Conservation (phyloP, 2,329 filamentous ascomycete species). For the Colletotrichum spaethianum region DNA sequence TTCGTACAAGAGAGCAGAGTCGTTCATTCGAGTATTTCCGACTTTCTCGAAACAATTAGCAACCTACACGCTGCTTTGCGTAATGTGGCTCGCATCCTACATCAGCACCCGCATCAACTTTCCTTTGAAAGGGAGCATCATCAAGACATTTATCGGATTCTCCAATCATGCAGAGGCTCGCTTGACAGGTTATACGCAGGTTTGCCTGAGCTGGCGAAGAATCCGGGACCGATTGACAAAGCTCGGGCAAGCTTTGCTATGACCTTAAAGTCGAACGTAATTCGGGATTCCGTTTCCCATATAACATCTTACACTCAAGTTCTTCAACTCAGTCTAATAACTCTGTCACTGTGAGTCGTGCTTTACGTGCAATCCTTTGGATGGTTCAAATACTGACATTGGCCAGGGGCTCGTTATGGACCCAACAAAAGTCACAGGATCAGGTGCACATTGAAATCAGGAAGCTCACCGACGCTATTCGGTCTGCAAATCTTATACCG, state of each 20-base stretch:
- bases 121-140: slow-evolving; percentile 47
- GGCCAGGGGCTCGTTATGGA: slow-evolving; percentile 42
- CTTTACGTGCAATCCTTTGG: no score
- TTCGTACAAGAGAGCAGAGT: slow-evolving; percentile 44
- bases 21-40: slow-evolving; percentile 42
- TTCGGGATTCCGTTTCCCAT: slow-evolving; percentile 44
- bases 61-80: slow-evolving; percentile 41
- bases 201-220: slow-evolving; percentile 44
- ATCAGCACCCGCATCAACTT: slow-evolving; percentile 40
- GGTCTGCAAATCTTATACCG: slow-evolving; percentile 41
- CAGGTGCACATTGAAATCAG: slow-evolving; percentile 46
- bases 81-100: slow-evolving; percentile 42
- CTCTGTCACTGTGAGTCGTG: slow-evolving; percentile 44
- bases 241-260: slow-evolving; percentile 43
- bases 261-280: slow-evolving; percentile 44
- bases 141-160: slow-evolving; percentile 44
- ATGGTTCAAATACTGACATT: background rate
- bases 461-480: slow-evolving; percentile 45
- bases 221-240: slow-evolving; percentile 39
- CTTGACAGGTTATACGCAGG: slow-evolving; percentile 42
- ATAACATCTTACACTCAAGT: slow-evolving; percentile 47
- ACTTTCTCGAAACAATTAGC: slow-evolving; percentile 45
- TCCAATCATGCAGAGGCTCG: slow-evolving; percentile 44
- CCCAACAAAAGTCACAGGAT: slow-evolving; percentile 46
- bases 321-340: slow-evolving; percentile 47